Conservation (phyloP, 2,329 filamentous ascomycete species). For the Balansia obtecta region DNA sequence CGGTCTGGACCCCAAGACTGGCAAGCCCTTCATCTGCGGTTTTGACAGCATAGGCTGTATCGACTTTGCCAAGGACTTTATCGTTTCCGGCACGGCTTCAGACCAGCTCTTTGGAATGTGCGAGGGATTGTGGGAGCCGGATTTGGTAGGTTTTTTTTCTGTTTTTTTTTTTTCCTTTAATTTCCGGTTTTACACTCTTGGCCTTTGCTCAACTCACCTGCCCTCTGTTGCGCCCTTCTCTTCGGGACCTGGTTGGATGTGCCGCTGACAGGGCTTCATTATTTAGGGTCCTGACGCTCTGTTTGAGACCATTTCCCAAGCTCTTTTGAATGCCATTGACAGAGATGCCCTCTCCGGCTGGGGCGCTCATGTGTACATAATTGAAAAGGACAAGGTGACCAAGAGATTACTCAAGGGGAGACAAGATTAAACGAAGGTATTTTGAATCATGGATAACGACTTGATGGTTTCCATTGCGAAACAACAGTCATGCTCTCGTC, state of each 20-base stretch:
- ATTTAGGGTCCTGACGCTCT: slow-evolving; percentile 78
- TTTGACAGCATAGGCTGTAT: slow-evolving; percentile 99
- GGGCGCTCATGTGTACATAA: slow-evolving; percentile 98
- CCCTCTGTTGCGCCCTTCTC: background rate
- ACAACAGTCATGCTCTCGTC: background rate
- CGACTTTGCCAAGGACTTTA: slow-evolving; percentile 99
- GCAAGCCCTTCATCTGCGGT: slow-evolving; percentile 94
- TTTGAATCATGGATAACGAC: slow-evolving; percentile 5
- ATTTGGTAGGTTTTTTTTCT: slow-evolving; percentile 68
- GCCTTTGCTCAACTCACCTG: background rate
- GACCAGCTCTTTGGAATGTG: slow-evolving; percentile 99
- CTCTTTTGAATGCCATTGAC: slow-evolving; percentile 89
- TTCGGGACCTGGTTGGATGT: background rate
- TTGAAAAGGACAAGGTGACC: slow-evolving; percentile 99
- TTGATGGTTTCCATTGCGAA: slow-evolving; percentile 4
- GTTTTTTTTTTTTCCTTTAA: too few species aligned
- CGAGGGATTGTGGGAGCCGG: slow-evolving; percentile 93
- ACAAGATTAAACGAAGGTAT: slow-evolving; percentile 56
- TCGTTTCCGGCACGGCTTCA: slow-evolving; percentile 88
- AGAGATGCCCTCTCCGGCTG: slow-evolving; percentile 93
- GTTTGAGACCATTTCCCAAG: slow-evolving; percentile 96
- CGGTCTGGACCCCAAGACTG: slow-evolving; percentile 86
- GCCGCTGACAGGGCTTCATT: background rate
- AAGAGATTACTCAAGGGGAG: slow-evolving; percentile 96
- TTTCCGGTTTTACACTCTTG: background rate